Base-by-base conservation (phyloP, 805 yeast genomes). In the Candida easanensis region DNA sequence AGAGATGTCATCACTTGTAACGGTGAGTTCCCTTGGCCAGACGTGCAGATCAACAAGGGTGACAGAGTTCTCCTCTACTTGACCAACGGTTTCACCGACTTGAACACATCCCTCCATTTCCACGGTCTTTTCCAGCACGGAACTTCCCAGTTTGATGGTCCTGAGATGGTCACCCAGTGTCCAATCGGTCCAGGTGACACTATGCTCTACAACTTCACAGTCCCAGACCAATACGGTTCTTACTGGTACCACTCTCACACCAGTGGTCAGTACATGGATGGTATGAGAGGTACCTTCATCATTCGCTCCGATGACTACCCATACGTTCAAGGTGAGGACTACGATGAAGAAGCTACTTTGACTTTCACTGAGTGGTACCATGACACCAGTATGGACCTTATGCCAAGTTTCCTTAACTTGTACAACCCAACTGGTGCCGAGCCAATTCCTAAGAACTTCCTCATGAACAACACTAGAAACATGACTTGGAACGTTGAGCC, bases 231-330 rank as follows among this genome's bases (percentile, higher is more conserved):
- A 67, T 79, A 73, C 45, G 99, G 99, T 58, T 77, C 96, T 16
- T 93, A 73, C 74, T 93, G 99, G 99, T 93, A 91, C 73, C 99
- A 93, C 66, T 88, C 98, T 23, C 99, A 93, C 69, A 80, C 90
- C 27, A 66, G 74, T 18, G 91, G 90, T 54, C 95, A 90, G 66
- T 89, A 89, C 58, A 90, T 93, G 64, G 98, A 93, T 62, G 99
- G 99, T 62, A 76, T 85, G 80, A 76, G 89, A 69, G 93, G 84
- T 58, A 69, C 78, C 17, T 77, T 91, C 51, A 74, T 93, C 52
- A 82, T 93, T 55, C 86, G 82, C 52, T 62, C 63, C 23, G 75
- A 74, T 5, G 51, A 48, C 44, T 79, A 76, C 57, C 84, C 87
- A 19, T 85, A 76, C 62, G 51, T 57, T 37, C 55, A 65, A 45